Conservation (phyloP, 768 basidiomycete genomes). For the Zangia roseola region DNA sequence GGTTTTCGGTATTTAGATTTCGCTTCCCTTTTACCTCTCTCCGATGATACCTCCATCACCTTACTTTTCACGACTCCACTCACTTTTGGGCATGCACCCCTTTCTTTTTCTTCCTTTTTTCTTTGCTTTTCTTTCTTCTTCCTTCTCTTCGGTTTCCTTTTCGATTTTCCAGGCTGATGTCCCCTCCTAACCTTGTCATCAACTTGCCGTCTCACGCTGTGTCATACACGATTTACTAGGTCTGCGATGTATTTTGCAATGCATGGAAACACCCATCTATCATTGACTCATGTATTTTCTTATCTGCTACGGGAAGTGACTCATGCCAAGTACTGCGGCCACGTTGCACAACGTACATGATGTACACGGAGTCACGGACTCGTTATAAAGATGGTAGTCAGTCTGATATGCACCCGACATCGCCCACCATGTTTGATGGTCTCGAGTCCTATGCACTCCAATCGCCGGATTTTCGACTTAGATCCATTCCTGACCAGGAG, state of each 20-base stretch:
- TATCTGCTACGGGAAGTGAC: background rate
- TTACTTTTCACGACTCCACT: constrained; percentile 28
- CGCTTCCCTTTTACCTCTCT: constrained; percentile 58
- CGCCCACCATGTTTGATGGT: constrained; percentile 10
- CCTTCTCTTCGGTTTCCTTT: constrained; percentile 21
- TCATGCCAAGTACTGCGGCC: constrained; percentile 9
- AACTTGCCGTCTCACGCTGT: constrained; percentile 37
- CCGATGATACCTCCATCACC: constrained; percentile 74
- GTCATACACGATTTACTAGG: constrained; percentile 41
- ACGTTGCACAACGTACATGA: constrained; percentile 13
- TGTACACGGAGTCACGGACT: no score
- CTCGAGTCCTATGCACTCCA: constrained; percentile 40
- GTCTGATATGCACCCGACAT: no score
- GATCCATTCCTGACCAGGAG: constrained; percentile 50
- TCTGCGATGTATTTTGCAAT: constrained; percentile 40
- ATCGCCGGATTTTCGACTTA: constrained; percentile 55
- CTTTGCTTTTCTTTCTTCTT: constrained; percentile 7
- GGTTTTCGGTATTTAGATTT: constrained; percentile 67
- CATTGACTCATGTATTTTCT: constrained; percentile 1
- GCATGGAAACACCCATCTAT: constrained; percentile 32
- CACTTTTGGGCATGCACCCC: constrained; percentile 26
- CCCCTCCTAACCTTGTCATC: constrained; percentile 31
- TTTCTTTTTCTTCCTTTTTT: constrained; percentile 21
- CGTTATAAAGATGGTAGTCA: constrained; percentile 11
- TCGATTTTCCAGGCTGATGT: constrained; percentile 33